Base-by-base conservation (phyloP, 2,329 filamentous ascomycete genomes). In the Talaromyces atroroseus region DNA sequence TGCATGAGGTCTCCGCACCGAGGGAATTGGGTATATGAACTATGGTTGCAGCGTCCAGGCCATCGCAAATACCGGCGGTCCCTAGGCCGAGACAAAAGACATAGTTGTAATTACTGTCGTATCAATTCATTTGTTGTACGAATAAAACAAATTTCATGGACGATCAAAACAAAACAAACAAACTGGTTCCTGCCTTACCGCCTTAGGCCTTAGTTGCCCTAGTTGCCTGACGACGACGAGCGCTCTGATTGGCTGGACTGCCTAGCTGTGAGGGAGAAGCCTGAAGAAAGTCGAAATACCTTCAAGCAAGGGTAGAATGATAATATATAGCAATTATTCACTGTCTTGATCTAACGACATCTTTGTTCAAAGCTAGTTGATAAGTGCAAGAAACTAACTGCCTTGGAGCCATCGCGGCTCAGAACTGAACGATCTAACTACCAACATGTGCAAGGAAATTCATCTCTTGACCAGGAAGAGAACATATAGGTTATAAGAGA, bases 401-500 rank as follows among this genome's bases (percentile, higher is more conserved):
- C 32, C 8, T 36, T 16, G 12, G 8, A 36, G 32, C 32, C 32
- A 36, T 36, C 32, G 32, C 32, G 32, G 32, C 32, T 16, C 32
- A 16, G 11, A 2, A n/a, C n/a, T n/a, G n/a, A n/a, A 36, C 16
- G 32, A 36, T 32, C 29, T 11, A 32, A n/a, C 26, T 29, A 8
- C 4, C 26, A 29, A 5, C 8, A 29, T 29, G 8, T 29, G 5
- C 4, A 4, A 29, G 8, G 5, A 29, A 29, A 6, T 36, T 36
- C 32, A 16, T 16, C 2, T 40, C 36, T n/a, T 40, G 36, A 40
- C 36, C 36, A 54, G 51, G 53, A 58, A 12, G 11, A 5, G 18
- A 50, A 23, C 4, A 38, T 36, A 45, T 32, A 52, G 40, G 51
- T 77, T 76, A 96, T 69, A 97, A 76, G 65, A 97, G 76, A 50